phyloP scores from a whole-genome alignment of 352 stramenopile genomes.

The Globisporangium ultimum region DNA sequence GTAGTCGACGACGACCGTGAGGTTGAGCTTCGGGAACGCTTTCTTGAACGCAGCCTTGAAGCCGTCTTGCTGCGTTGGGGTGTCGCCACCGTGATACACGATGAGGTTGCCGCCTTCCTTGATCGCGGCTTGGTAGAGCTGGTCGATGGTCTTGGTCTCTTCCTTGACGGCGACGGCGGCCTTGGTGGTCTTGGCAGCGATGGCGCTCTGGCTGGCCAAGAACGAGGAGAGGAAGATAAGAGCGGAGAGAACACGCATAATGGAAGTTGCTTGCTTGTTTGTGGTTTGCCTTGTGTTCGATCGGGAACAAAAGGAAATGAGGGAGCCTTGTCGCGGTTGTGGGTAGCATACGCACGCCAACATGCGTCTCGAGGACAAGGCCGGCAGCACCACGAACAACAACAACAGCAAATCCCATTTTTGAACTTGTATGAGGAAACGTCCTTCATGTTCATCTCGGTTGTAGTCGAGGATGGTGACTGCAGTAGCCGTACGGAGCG shows the following conservation, averaged over 20 bases:
- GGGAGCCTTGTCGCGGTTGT: not conserved
- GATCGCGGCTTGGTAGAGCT: slow-evolving; percentile 49
- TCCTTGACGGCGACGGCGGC: slow-evolving; percentile 17
- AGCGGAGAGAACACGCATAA: slow-evolving; percentile 4
- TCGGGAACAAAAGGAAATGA: not conserved
- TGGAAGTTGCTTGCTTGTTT: not conserved
- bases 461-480: too few relatives aligned
- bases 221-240: slow-evolving; percentile 3
- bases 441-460: too few relatives aligned
- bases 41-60: slow-evolving; percentile 22
- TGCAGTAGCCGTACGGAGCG: too few relatives aligned
- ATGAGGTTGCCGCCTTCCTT: slow-evolving; percentile 52
- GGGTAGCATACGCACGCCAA: too few relatives aligned
- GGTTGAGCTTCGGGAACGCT: slow-evolving; percentile 51
- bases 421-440: too few relatives aligned
- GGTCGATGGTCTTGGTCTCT: slow-evolving; percentile 38
- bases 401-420: too few relatives aligned
- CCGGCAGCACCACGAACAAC: too few relatives aligned
- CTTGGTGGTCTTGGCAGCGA: slow-evolving; percentile 11
- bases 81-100: slow-evolving; percentile 38
- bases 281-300: not conserved
- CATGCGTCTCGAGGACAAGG: too few relatives aligned
- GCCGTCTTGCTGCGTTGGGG: slow-evolving; percentile 20
- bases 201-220: not conserved
- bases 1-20: slow-evolving; percentile 59